Evolutionary conservation across 495 filamentous ascomycete species (phyloP).

Genomic region (Cenococcum geophilum): DNA sequence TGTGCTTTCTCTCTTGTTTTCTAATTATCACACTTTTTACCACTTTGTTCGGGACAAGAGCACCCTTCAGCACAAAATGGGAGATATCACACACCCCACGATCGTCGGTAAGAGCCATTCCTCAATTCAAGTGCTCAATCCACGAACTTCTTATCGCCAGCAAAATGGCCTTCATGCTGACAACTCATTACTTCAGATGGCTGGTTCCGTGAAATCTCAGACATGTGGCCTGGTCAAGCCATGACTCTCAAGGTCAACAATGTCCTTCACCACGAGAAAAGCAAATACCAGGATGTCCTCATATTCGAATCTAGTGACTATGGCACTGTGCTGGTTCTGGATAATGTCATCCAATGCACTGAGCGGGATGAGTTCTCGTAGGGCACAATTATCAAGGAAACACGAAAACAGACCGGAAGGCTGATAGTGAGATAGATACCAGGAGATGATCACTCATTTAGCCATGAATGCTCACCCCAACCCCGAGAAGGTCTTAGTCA

Average conservation of each 20-base stretch:
- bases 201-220: conserved; percentile 97
- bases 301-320: conserved; percentile 97
- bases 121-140: not conserved
- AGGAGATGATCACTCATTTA: conserved; percentile 99
- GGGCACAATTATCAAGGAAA: conserved; percentile 32
- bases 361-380: conserved; percentile 96
- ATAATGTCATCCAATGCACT: conserved; percentile 98
- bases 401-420: not conserved
- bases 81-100: conserved; percentile 54
- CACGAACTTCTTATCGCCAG: not conserved
- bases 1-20: not conserved
- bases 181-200: conserved; percentile 59
- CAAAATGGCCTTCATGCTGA: not conserved
- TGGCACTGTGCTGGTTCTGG: conserved; percentile 92
- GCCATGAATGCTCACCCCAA: conserved; percentile 98
- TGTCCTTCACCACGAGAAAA: conserved; percentile 97
- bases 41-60: not conserved
- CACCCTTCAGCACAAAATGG: conserved; percentile 28
- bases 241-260: conserved; percentile 98
- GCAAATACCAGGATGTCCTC: conserved; percentile 96
- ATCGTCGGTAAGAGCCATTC: conserved; percentile 51
- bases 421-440: conserved; percentile 55
- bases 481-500: conserved; percentile 96
- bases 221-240: conserved; percentile 98
- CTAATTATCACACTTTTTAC: not conserved